Base-by-base conservation (phyloP, 2,329 filamentous ascomycete genomes). In the Tolypocladium ovalisporum region DNA sequence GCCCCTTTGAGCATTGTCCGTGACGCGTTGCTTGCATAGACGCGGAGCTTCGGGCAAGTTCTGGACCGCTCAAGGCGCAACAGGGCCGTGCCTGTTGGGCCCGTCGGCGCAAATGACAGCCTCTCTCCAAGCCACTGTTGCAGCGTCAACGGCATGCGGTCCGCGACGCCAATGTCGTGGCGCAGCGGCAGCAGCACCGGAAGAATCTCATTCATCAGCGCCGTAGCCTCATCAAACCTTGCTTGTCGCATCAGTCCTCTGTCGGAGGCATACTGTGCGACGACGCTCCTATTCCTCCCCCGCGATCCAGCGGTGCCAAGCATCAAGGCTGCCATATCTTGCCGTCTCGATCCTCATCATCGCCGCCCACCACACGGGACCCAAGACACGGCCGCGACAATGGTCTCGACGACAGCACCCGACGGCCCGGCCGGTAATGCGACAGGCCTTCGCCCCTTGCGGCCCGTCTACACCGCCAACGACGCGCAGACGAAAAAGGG, bases 391-490 rank as follows among this genome's bases (percentile, higher is more conserved):
- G 17, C 47, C n/a, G 9, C 29, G 2, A 13, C 19, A 4, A 51
- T 51, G 47, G 17, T 19, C 19, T 51, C 47, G 47, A 34, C 47
- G 29, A 51, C 47, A 19, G 19, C 47, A 5, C 47, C 47, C 17
- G 47, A n/a, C 27, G 2, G 29, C 47, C 47, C n/a, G 1, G 17
- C 12, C 27, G 22, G 47, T 29, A 32, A 19, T 5, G 29, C 29
- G 7, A 32, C 29, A 2, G 47, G 47, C 8, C 54, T 58, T 4
- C 54, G 57, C 24, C 15, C 54, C 36, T 51, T 58, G 35, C 57
- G 57, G 13, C 55, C 57, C 44, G 57, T 59, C 40, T 59, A 57
- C 55, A 59, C 57, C 3, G 55, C 57, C 51, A 52, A 52, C 52
- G 55, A 57, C 55, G 22, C 42, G 19, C 51, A 42, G 40, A 54